Percentiles rank a stretch among this genome's conserved stretches.
These are phyloP conservation scores for Dillenia turbinata DNA, from an alignment of 164 flowering plant species.

Conservation along the genomic window DNA sequence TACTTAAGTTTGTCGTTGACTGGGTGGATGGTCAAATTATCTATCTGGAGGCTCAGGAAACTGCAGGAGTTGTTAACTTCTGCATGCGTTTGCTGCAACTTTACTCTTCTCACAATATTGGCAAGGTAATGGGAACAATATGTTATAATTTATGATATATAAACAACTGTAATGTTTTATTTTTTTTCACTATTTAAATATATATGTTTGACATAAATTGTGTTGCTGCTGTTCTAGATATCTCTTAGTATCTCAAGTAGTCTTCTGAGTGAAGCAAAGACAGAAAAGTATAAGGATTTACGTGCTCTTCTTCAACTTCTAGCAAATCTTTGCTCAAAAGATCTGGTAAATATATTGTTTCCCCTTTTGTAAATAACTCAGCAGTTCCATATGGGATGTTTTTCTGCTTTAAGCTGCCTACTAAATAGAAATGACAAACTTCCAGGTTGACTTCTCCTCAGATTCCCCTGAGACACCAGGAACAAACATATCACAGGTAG, in stretches of 20 bases:
- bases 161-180: no score
- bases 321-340: constrained; percentile 79
- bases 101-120: constrained; percentile 92
- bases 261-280: constrained; percentile 66
- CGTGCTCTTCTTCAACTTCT: constrained; percentile 92
- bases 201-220: constrained; percentile 1
- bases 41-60: constrained; percentile 78
- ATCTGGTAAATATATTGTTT: constrained; percentile 47
- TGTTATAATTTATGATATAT: no score
- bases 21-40: constrained; percentile 95
- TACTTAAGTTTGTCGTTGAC: constrained; percentile 83
- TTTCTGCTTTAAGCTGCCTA: constrained; percentile 1
- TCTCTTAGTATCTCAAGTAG: constrained; percentile 71
- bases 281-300: constrained; percentile 85
- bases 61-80: constrained; percentile 65
- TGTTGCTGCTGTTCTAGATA: constrained; percentile 40
- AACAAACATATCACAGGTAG: constrained; percentile 74
- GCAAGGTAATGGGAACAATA: constrained; percentile 51
- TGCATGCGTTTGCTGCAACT: constrained; percentile 85
- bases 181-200: neutral
- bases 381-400: neutral
- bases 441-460: constrained; percentile 86
- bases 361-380: neutral
- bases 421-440: neutral
- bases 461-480: constrained; percentile 45